Base-by-base conservation (phyloP, 2,329 filamentous ascomycete genomes). In the Fusarium coffeatum region DNA sequence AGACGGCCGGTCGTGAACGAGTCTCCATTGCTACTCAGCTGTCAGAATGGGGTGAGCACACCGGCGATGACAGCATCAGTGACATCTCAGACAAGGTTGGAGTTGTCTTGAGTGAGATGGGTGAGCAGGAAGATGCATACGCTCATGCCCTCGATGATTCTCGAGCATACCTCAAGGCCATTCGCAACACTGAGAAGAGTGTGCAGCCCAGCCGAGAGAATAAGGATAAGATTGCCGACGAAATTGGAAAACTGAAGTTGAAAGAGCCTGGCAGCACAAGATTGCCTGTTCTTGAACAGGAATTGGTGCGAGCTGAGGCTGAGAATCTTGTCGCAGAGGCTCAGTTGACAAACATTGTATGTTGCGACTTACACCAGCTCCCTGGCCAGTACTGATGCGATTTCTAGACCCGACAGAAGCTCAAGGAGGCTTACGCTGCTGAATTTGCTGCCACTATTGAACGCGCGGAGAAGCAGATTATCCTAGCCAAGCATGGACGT, bases 61-160 rank as follows among this genome's bases (percentile, higher is more conserved):
- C 94, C 3, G 88, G 89, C 55, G 96, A 99, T 76, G 93, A 97
- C 66, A 89, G 90, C 54, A 86, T 98, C 76, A 93, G 89, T 55
- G 96, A 98, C 78, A 88, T 99, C 73, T 94, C 92, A 63, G 96
- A 98, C 86, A 99, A 99, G 86, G 86, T 99, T 55, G 96, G 94
- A 54, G 95, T 98, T 41, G 84, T 99, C 74, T 85, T 99, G 64
- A 92, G 92, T 23, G 96, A 98, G 84, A 89, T 99, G 66, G 96
- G 94, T 55, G 94, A 97, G 81, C 94, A 97, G 81, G 96, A 99
- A 80, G 94, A 98, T 72, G 78, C 86, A 47, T 98, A 94, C 80
- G 93, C 94, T 7, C 91, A 95, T 80, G 90, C 90, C 50, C 80
- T 99, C 58, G 96, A 99, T 79, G 94, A 97, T 68, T 93, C 92